Evolutionary conservation across 2,329 filamentous ascomycete species (phyloP), one percentile per base, ranked within the genome.

Genomic region (Ceratocystis albifundus): DNA sequence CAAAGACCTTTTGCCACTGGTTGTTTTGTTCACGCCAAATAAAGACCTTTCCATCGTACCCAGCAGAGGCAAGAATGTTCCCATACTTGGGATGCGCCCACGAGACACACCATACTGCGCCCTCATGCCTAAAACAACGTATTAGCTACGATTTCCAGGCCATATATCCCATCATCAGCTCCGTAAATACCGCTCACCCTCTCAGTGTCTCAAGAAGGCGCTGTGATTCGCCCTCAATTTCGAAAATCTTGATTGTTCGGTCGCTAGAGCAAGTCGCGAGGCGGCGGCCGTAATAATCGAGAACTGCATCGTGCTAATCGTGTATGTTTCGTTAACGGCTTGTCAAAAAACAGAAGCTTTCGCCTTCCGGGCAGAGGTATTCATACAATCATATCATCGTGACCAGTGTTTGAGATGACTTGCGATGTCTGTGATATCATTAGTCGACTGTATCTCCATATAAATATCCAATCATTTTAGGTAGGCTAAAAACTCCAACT

Each of bases 361-460:
- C 17, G 15, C 22, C 5, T 10, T 17, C 22, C 17, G 2, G 22
- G 10, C 25, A 53, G 36, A 41, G 25, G 62, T 57, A 68, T 71
- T 85, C 89, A 74, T 91, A 97, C 93, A 84, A 99, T 96, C 93
- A 97, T 97, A 76, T 96, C 93, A 88, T 97, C 93, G 80, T 99
- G 94, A 74, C 77, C 76, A 64, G 77, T 76, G 72, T 78, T 79
- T 66, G 76, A 73, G 70, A 79, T 78, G 68, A 77, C 76, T 72
- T 79, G 77, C 69, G 77, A 72, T 70, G 77, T 74, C 76, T 78
- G 69, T 62, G 20, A 61, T 64, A 57, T 62, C 67, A 71, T 77
- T 73, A 76, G 73, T 69, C 70, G 44, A 36, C 1, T 22, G 12
- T 32, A 32, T 67, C 5, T 61, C 48, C 15, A 53, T 12, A 41